A percentile compares a stretch with the other conserved stretches of the same genome.
phyloP scores from a whole-genome alignment of 2,329 filamentous ascomycete species.

The Botrytis porri region DNA sequence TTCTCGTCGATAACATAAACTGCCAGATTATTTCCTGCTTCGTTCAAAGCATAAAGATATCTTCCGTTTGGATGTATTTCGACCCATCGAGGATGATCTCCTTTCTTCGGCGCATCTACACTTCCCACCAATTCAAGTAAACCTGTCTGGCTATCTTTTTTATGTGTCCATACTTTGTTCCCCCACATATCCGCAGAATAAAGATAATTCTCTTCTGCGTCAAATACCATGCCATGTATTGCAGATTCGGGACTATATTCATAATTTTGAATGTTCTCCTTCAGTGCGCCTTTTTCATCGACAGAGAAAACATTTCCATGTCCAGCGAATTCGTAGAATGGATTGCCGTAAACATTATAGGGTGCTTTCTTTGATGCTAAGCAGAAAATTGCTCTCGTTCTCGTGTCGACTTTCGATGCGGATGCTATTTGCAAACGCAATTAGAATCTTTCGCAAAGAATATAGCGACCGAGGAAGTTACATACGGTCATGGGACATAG shows the following conservation, averaged over 20 bases:
- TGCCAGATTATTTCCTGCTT: constrained; percentile 79
- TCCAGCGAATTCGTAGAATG: constrained; percentile 83
- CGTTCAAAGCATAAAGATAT: constrained; percentile 84
- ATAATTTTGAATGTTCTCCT: constrained; percentile 68
- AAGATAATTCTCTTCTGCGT: constrained; percentile 68
- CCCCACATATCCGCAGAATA: constrained; percentile 76
- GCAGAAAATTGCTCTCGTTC: constrained; percentile 86
- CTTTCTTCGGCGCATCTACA: constrained; percentile 65
- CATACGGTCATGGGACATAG: constrained; percentile 31
- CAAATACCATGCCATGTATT: constrained; percentile 81
- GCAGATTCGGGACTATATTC: constrained; percentile 66
- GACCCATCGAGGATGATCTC: constrained; percentile 85
- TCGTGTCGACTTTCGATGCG: constrained; percentile 65
- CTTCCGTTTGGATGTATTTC: constrained; percentile 75
- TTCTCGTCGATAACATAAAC: constrained; percentile 75
- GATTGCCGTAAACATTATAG: constrained; percentile 83
- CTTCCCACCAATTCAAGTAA: constrained; percentile 67
- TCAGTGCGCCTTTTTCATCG: constrained; percentile 53
- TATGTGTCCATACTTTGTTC: constrained; percentile 83
- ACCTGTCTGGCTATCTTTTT: constrained; percentile 60
- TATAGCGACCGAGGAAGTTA: constrained; percentile 48
- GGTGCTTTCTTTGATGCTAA: constrained; percentile 75
- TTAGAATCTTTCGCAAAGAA: constrained; percentile 11
- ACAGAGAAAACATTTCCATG: constrained; percentile 75
- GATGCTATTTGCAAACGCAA: constrained; percentile 46